phyloP scores from a whole-genome alignment of 2,329 filamentous ascomycete genomes.

The Lasiodiplodia sp. region DNA sequence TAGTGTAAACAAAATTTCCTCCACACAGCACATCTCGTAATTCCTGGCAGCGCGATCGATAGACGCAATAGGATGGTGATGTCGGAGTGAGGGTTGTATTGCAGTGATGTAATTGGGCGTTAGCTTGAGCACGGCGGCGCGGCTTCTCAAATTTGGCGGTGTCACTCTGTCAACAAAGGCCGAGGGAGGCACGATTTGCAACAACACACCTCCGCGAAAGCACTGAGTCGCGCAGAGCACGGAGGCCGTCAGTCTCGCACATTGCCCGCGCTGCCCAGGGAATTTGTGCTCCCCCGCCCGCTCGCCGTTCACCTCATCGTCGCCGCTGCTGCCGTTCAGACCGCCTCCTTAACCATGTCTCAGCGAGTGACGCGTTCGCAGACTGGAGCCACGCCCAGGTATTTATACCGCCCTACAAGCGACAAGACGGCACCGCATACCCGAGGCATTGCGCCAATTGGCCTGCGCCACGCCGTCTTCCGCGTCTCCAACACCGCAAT shows the following conservation, averaged over 20 bases:
- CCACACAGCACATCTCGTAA: not conserved
- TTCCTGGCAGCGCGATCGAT: not conserved
- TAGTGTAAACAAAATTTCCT: not conserved
- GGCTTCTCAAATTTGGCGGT: constrained; percentile 21
- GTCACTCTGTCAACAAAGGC: constrained; percentile 16
- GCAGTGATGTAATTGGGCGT: constrained; percentile 19
- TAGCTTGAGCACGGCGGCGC: constrained; percentile 26
- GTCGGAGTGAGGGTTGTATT: not conserved
- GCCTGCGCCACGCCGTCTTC: constrained; percentile 17
- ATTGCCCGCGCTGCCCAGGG: constrained; percentile 7
- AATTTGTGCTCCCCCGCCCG: constrained; percentile 18
- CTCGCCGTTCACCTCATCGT: not conserved
- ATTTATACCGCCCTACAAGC: constrained; percentile 34
- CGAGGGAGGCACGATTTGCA: constrained; percentile 20
- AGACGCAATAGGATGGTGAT: not conserved
- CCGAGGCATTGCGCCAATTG: constrained; percentile 20
- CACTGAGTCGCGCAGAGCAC: constrained; percentile 24
- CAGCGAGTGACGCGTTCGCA: constrained; percentile 55
- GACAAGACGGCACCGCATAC: constrained; percentile 20
- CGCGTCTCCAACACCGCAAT: not conserved
- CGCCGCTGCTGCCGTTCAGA: not conserved
- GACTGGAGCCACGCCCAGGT: constrained; percentile 59
- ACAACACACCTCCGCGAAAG: constrained; percentile 14
- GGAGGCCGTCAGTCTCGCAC: constrained; percentile 23
- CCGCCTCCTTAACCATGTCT: constrained; percentile 40